A percentile compares a stretch with the other conserved stretches of the same genome.
Evolutionary conservation across 2,329 filamentous ascomycete species (phyloP).

Genomic region (Decorospora gaudefroyi): DNA sequence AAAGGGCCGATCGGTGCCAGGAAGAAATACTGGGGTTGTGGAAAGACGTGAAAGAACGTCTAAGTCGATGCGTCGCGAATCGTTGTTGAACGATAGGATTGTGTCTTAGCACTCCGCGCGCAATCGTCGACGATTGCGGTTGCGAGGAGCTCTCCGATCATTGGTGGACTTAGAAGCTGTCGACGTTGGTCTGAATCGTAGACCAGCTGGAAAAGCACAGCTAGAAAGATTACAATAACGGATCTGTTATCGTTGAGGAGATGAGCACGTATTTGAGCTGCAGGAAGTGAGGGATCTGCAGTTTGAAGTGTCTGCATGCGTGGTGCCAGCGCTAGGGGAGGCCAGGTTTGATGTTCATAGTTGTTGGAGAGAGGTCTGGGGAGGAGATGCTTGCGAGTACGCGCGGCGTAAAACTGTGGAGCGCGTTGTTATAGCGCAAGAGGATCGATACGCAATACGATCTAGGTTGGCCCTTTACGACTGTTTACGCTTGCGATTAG

Average conservation of each 20-base stretch:
- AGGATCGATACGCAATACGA: constrained; percentile 12
- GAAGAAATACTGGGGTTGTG: no score
- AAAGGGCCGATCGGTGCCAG: no score
- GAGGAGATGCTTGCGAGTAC: constrained; percentile 15
- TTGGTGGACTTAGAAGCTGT: constrained; percentile 1
- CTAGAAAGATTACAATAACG: constrained; percentile 1
- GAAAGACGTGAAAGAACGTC: no score
- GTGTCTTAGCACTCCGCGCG: constrained; percentile 4
- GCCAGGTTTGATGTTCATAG: constrained; percentile 12
- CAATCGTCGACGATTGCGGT: constrained; percentile 14
- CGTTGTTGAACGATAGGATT: constrained; percentile 10
- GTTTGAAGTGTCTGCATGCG: constrained; percentile 8
- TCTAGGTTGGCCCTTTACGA: constrained; percentile 10
- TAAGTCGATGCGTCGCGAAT: no score
- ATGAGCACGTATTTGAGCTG: constrained; percentile 14
- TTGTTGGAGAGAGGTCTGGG: constrained; percentile 2
- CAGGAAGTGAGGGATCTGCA: constrained; percentile 2
- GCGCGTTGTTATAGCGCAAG: constrained; percentile 7
- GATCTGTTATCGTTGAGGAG: constrained; percentile 6
- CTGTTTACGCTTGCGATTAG: constrained; percentile 1
- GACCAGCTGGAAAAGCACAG: not conserved
- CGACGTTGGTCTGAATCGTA: constrained; percentile 2
- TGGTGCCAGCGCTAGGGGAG: constrained; percentile 9
- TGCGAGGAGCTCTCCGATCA: constrained; percentile 3
- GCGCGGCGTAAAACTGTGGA: constrained; percentile 12